Evolutionary conservation across 805 yeast species (phyloP), one percentile per base, ranked within the genome.

Genomic region (Nakazawaea laoshanensis): DNA sequence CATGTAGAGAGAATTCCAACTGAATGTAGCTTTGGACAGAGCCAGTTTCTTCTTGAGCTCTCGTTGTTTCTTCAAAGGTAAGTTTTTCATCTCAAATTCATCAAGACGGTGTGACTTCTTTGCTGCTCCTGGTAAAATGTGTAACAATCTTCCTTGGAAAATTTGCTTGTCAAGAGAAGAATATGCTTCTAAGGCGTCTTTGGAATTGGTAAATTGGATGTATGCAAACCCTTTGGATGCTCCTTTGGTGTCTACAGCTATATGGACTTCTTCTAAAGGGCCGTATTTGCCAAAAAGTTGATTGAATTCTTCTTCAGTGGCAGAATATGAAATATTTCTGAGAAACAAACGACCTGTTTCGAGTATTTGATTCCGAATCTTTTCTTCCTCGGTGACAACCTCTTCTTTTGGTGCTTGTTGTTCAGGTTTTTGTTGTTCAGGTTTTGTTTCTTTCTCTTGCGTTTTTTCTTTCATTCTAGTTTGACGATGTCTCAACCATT

Each of bases 1-100:
- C 80, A 92, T 74, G 50, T 76, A 92, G 23, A 92, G 66, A 0
- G 97, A 85, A 50, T 88, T 92, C 98, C 98, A 92, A 46, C 88
- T 77, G 57, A 92, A 92, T 47, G 86, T 89, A 31, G 77, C 71
- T 52, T 80, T 84, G 1, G 92, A 59, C 1, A 98, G 97, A 48
- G 77, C 82, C 20, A 77, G 79, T 50, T 85, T 86, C 46, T 80
- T 75, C 54, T 80, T 84, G 48, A 92, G 60, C 48, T 86, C 95
- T 38, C 74, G 68, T 58, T 88, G 97, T 46, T 88, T 88, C 57
- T 92, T 92, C 45, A 92, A 63, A 4, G 98, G 97, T 57, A 92
- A 62, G 53, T 89, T 87, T 45, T 85, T 80, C 39, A 92, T 56
- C 41, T 87, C 97, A 55, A 84, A 86, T 51, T 92, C 98, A 53